Evolutionary conservation across 2,329 filamentous ascomycete genomes (phyloP).

Genomic region (Ophiostoma populinum): DNA sequence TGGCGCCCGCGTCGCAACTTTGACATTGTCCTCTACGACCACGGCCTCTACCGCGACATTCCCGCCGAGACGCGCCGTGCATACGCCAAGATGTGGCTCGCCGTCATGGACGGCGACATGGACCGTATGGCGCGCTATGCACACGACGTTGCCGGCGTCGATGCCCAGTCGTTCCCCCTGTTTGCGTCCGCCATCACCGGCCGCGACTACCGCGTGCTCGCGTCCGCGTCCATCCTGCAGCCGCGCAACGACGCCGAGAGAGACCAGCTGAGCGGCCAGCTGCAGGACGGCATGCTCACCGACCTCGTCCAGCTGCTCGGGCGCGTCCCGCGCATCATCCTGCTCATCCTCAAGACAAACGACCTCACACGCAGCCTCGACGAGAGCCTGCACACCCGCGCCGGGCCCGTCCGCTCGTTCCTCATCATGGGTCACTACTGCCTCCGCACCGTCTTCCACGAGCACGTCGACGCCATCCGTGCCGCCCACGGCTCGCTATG

Average conservation of each 20-base stretch:
- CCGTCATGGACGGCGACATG: constrained; percentile 82
- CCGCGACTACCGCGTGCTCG: constrained; percentile 68
- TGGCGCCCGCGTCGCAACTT: constrained; percentile 50
- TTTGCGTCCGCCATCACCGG: constrained; percentile 96
- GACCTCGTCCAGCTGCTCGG: constrained; percentile 79
- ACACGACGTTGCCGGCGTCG: constrained; percentile 74
- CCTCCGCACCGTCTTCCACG: constrained; percentile 45
- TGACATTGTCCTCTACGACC: constrained; percentile 90
- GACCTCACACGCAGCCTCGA: constrained; percentile 88
- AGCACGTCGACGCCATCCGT: constrained; percentile 42
- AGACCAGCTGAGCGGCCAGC: constrained; percentile 63
- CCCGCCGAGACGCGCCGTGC: constrained; percentile 59
- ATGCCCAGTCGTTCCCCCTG: constrained; percentile 77
- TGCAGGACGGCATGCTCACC: constrained; percentile 76
- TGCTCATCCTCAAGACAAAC: constrained; percentile 94
- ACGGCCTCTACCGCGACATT: constrained; percentile 90
- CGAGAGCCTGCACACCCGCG: constrained; percentile 66
- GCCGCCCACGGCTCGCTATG: constrained; percentile 33
- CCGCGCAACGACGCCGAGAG: constrained; percentile 61
- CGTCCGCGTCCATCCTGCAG: constrained; percentile 29
- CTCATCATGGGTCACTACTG: constrained; percentile 54
- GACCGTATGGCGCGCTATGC: constrained; percentile 74
- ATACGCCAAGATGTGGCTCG: constrained; percentile 95
- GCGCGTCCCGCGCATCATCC: constrained; percentile 76
- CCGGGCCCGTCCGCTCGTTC: constrained; percentile 47